Evolutionary conservation across 2,329 filamentous ascomycete genomes (phyloP).

Genomic region (Aspergillus sclerotialis): DNA sequence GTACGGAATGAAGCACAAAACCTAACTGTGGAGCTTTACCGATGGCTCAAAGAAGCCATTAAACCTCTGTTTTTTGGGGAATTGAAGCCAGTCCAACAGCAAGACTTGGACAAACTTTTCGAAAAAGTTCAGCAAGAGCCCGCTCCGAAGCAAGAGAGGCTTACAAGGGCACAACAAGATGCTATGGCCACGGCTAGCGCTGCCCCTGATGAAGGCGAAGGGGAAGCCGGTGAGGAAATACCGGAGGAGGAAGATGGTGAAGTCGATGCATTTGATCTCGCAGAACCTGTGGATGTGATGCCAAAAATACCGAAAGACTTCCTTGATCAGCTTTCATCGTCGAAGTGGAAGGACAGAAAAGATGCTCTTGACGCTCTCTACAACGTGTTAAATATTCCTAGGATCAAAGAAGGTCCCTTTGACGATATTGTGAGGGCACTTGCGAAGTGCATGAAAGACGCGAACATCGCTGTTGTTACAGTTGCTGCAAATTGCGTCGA

Average conservation of each 20-base stretch:
- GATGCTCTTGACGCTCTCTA: conserved; percentile 82
- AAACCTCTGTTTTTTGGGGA: conserved; percentile 97
- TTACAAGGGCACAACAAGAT: conserved; percentile 83
- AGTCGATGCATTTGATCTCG: conserved; percentile 72
- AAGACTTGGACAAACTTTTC: conserved; percentile 87
- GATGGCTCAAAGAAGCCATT: conserved; percentile 96
- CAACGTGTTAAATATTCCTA: conserved; percentile 69
- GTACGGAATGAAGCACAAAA: conserved; percentile 89
- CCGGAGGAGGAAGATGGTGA: conserved; percentile 57
- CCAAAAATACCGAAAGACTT: conserved; percentile 77
- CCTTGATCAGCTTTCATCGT: conserved; percentile 72
- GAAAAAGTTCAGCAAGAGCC: conserved; percentile 87
- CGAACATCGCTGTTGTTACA: conserved; percentile 90
- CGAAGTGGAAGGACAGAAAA: conserved; percentile 98
- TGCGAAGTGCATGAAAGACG: conserved; percentile 98
- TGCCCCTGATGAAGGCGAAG: conserved; percentile 46
- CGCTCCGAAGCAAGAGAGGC: conserved; percentile 78
- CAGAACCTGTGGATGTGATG: conserved; percentile 80
- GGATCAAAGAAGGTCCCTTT: conserved; percentile 87
- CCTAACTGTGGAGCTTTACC: conserved; percentile 86
- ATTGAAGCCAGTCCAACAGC: conserved; percentile 89
- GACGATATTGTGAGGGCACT: conserved; percentile 75
- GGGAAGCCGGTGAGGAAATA: conserved; percentile 54
- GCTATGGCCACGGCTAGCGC: conserved; percentile 65
- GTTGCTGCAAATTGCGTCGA: conserved; percentile 92